A percentile compares a stretch with the other conserved stretches of the same genome.
Evolutionary conservation across 2,329 filamentous ascomycete genomes (phyloP).

Genomic region (Phialemoniopsis sp.): DNA sequence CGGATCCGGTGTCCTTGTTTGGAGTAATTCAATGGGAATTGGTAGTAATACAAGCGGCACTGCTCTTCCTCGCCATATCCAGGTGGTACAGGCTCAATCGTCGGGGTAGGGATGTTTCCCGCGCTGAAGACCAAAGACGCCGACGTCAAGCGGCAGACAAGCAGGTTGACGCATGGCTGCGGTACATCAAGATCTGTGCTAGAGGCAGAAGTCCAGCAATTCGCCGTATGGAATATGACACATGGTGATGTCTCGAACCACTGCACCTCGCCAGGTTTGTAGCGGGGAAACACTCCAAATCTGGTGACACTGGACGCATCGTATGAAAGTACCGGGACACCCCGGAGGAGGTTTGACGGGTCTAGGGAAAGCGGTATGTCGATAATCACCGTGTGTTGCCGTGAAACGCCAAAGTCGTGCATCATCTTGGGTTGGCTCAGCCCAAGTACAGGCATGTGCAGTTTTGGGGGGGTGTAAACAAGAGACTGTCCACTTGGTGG

Average conservation of each 20-base stretch:
- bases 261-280: slow-evolving; percentile 48
- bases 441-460: slow-evolving; percentile 56
- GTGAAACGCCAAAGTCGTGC: slow-evolving; percentile 71
- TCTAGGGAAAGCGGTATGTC: slow-evolving; percentile 65
- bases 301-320: slow-evolving; percentile 52
- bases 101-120: slow-evolving; percentile 56
- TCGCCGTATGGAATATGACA: slow-evolving; percentile 69
- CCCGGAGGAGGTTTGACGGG: slow-evolving; percentile 54
- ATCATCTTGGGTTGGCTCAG: slow-evolving; percentile 66
- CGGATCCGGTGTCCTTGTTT: slow-evolving; percentile 34
- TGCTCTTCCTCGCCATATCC: slow-evolving; percentile 55
- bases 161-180: slow-evolving; percentile 50
- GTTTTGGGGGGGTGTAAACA: slow-evolving; percentile 15
- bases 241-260: slow-evolving; percentile 68
- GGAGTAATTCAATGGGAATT: slow-evolving; percentile 41
- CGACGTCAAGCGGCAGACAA: slow-evolving; percentile 64
- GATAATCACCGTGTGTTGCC: slow-evolving; percentile 59
- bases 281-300: slow-evolving; percentile 65
- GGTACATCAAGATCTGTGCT: slow-evolving; percentile 22
- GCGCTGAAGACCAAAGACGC: slow-evolving; percentile 61
- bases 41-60: slow-evolving; percentile 67
- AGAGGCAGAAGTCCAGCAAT: slow-evolving; percentile 54
- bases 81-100: slow-evolving; percentile 24
- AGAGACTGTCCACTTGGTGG: slow-evolving; percentile 7
- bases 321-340: slow-evolving; percentile 55